These are phyloP conservation scores for Crithidia bombi DNA, from an alignment of 208 protist genomes.

Conservation along the genomic window DNA sequence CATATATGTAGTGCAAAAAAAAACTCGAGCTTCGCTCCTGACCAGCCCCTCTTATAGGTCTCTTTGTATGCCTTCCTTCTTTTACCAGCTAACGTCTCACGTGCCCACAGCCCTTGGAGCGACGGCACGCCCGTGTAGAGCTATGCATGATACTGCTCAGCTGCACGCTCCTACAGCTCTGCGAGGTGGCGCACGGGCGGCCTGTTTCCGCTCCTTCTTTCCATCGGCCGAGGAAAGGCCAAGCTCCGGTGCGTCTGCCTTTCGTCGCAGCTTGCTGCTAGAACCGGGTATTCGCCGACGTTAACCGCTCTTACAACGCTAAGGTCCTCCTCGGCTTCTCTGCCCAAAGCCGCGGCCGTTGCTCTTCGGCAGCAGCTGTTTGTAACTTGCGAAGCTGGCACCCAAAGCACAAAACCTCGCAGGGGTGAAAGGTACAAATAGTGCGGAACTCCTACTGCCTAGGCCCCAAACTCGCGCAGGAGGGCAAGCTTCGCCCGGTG, in stretches of 20 bases:
- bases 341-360: neutral
- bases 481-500: slow-evolving; percentile 21
- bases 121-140: slow-evolving; percentile 16
- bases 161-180: slow-evolving; percentile 30
- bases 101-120: slow-evolving; percentile 27
- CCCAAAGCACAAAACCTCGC: neutral
- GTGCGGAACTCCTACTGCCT: slow-evolving; percentile 19
- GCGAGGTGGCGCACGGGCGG: slow-evolving; percentile 3
- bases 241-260: neutral
- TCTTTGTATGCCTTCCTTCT: slow-evolving; percentile 48
- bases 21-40: too few relatives aligned
- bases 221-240: slow-evolving; percentile 5
- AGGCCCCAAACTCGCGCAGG: slow-evolving; percentile 10
- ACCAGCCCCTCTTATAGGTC: slow-evolving; percentile 46
- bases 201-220: slow-evolving; percentile 12
- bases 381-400: slow-evolving; percentile 3
- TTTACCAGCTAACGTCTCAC: slow-evolving; percentile 41
- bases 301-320: neutral
- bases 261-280: neutral
- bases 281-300: neutral
- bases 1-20: slow-evolving; percentile 41
- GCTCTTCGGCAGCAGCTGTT: too few relatives aligned
- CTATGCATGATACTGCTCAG: slow-evolving; percentile 16
- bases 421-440: slow-evolving; percentile 34
- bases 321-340: neutral